Conservation (phyloP, 179 eudicot genomes). For the Drosera spatulata region DNA sequence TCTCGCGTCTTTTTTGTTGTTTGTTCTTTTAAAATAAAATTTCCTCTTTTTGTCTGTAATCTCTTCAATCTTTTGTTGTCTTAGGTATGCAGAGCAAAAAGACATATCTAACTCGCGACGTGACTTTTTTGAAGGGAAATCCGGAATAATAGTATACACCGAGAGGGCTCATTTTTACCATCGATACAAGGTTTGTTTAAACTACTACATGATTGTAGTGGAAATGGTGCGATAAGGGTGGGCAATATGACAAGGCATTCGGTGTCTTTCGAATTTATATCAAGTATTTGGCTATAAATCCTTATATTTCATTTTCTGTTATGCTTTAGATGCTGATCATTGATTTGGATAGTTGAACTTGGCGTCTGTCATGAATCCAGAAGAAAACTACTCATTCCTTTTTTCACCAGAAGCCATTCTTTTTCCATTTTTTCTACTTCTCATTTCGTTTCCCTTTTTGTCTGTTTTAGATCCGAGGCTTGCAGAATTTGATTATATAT, state of each 20-base stretch:
- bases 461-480: slow-evolving; percentile 59
- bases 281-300: no score
- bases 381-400: no score
- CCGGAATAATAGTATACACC: slow-evolving; percentile 85
- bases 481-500: slow-evolving; percentile 76
- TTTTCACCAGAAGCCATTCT: no score
- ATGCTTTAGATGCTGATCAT: no score
- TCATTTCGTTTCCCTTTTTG: no score
- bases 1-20: neutral
- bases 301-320: no score
- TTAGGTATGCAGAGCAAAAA: slow-evolving; percentile 62
- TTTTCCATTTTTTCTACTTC: no score
- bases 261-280: no score
- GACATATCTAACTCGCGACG: slow-evolving; percentile 85
- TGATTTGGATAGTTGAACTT: no score
- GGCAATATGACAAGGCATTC: no score
- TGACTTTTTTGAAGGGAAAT: slow-evolving; percentile 63
- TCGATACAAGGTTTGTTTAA: slow-evolving; percentile 69
- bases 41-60: neutral
- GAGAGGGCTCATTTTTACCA: slow-evolving; percentile 96
- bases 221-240: neutral
- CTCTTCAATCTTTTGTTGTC: slow-evolving; percentile 1
- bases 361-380: no score
- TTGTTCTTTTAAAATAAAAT: neutral
- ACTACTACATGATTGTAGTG: neutral